phyloP scores from a whole-genome alignment of 2,329 filamentous ascomycete species.

The Phialophora chinensis region DNA sequence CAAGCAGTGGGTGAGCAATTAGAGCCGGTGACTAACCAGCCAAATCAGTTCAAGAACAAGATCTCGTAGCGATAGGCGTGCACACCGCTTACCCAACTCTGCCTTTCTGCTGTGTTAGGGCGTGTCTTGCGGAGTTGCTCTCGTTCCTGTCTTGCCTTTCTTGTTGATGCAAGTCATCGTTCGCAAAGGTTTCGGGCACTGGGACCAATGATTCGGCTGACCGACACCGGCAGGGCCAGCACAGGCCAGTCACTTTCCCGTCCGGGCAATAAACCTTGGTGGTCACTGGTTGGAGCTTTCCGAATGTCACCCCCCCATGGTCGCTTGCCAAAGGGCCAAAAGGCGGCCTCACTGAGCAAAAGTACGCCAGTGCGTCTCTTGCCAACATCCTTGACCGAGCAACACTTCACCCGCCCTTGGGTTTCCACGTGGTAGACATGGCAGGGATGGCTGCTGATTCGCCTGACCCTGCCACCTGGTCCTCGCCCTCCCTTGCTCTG shows the following conservation, averaged over 20 bases:
- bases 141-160: not conserved
- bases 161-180: not conserved
- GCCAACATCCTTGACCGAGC: not conserved
- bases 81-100: not conserved
- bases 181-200: not conserved
- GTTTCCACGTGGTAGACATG: not conserved
- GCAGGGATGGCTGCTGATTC: not conserved
- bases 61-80: not conserved
- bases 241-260: not conserved
- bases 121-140: not conserved
- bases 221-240: not conserved
- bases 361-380: not conserved
- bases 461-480: not conserved
- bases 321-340: constrained; percentile 1
- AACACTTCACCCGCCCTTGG: not conserved
- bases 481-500: not conserved
- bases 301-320: constrained; percentile 6
- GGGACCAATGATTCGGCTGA: not conserved
- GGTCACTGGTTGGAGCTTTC: not conserved
- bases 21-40: not conserved
- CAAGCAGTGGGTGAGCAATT: not conserved
- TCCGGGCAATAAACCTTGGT: not conserved
- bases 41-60: no score
- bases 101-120: not conserved
- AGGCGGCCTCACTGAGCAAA: not conserved